Conservation (phyloP, 306 rosid genomes). For the Purshia tridentata region DNA sequence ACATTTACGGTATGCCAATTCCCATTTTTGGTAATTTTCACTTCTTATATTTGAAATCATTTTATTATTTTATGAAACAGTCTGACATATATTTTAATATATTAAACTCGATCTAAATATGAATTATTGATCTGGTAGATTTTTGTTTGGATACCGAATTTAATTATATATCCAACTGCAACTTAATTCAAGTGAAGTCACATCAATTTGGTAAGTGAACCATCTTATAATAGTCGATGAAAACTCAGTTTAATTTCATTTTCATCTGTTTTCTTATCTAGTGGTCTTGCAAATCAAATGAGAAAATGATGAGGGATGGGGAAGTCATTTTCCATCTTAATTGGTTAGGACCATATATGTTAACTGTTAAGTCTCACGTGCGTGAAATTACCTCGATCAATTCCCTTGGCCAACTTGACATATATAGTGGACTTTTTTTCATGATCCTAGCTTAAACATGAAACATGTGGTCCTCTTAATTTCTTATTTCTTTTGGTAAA, state of each 20-base stretch:
- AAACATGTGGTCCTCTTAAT: slow-evolving; percentile 2
- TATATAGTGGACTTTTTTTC: background rate
- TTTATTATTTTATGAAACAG: too few species aligned
- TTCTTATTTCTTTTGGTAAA: background rate
- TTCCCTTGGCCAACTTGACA: background rate
- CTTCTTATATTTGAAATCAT: background rate
- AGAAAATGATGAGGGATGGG: background rate
- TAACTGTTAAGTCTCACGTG: background rate
- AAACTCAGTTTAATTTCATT: background rate
- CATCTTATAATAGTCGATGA: background rate
- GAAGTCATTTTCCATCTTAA: slow-evolving; percentile 2
- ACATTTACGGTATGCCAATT: slow-evolving; percentile 50
- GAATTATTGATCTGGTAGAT: background rate
- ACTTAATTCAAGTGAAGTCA: background rate
- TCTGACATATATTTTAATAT: too few species aligned
- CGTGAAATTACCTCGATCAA: slow-evolving; percentile 10
- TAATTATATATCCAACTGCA: too few species aligned
- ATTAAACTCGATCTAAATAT: too few species aligned
- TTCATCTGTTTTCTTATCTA: background rate
- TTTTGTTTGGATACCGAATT: too few species aligned
- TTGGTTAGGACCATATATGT: background rate
- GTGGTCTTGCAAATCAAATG: background rate
- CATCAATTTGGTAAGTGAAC: background rate
- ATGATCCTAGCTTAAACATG: background rate
- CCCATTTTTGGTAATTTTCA: background rate